phyloP scores from a whole-genome alignment of 2,329 filamentous ascomycete genomes.

The Lasiodiplodia citricola region DNA sequence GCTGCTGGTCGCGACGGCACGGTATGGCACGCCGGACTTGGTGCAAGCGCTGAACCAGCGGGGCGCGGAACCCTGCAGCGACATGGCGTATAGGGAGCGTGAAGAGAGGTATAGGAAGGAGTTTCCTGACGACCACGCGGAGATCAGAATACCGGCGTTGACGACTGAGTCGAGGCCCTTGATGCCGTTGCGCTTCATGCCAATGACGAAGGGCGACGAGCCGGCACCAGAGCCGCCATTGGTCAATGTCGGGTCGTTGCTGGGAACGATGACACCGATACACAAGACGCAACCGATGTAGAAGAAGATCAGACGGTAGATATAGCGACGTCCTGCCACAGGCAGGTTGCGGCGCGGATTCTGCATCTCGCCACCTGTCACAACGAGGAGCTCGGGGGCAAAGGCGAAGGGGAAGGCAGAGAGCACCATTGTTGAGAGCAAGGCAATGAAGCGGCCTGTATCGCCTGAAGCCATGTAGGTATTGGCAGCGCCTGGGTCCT shows the following conservation, averaged over 20 bases:
- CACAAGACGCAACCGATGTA: conserved; percentile 63
- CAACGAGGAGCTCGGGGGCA: conserved; percentile 54
- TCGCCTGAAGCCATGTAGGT: conserved; percentile 53
- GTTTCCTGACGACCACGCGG: conserved; percentile 64
- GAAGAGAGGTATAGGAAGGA: conserved; percentile 60
- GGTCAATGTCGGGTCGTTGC: conserved; percentile 57
- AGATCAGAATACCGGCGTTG: conserved; percentile 72
- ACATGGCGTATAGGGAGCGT: conserved; percentile 59
- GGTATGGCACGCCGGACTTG: conserved; percentile 62
- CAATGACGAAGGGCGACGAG: conserved; percentile 57
- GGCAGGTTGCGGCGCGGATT: conserved; percentile 64
- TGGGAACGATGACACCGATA: conserved; percentile 66
- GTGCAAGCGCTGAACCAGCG: conserved; percentile 64
- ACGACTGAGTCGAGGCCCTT: conserved; percentile 67
- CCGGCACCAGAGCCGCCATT: conserved; percentile 60
- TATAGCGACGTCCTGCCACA: conserved; percentile 63
- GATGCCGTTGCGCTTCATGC: conserved; percentile 57
- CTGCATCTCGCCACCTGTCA: conserved; percentile 64
- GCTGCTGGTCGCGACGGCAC: conserved; percentile 50
- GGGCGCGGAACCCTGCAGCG: conserved; percentile 70
- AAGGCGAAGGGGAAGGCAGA: conserved; percentile 57
- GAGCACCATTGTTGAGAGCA: conserved; percentile 58
- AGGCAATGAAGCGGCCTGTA: conserved; percentile 57
- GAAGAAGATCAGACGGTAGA: conserved; percentile 68
- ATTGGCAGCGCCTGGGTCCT: conserved; percentile 55